Conservation (phyloP, 2,329 filamentous ascomycete species). For the Aspergillus brunneoviolaceus region DNA sequence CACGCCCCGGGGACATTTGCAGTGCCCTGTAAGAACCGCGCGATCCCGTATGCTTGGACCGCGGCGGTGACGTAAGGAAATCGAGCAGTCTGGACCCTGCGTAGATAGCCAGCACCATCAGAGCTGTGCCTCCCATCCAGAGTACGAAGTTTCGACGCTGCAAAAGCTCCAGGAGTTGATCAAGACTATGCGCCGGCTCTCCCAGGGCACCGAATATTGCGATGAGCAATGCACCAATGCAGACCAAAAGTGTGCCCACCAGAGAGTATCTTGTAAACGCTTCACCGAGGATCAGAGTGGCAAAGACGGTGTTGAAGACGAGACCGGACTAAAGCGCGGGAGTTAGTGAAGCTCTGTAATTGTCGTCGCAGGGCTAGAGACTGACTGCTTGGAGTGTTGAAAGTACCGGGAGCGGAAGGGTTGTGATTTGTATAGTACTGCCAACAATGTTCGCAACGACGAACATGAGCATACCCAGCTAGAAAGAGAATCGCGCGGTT, state of each 20-base stretch:
- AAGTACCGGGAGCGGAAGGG: slow-evolving; percentile 86
- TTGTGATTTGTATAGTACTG: slow-evolving; percentile 96
- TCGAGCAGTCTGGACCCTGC: slow-evolving; percentile 53
- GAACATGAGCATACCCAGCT: slow-evolving; percentile 93
- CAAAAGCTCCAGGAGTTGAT: slow-evolving; percentile 76
- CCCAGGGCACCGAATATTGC: slow-evolving; percentile 91
- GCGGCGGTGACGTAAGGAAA: slow-evolving; percentile 34
- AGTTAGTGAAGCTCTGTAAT: slow-evolving; percentile 12
- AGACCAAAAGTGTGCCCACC: slow-evolving; percentile 84
- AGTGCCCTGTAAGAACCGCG: slow-evolving; percentile 46
- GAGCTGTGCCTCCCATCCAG: slow-evolving; percentile 81
- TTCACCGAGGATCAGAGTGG: slow-evolving; percentile 86
- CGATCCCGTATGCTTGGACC: slow-evolving; percentile 37
- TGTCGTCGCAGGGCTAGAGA: slow-evolving; percentile 11
- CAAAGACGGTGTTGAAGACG: slow-evolving; percentile 98
- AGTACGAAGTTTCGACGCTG: slow-evolving; percentile 72
- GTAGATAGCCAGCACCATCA: slow-evolving; percentile 70
- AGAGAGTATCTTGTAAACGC: slow-evolving; percentile 94
- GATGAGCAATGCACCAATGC: slow-evolving; percentile 83
- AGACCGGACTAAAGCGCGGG: slow-evolving; percentile 66
- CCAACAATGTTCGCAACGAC: slow-evolving; percentile 90
- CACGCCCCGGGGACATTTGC: slow-evolving; percentile 54
- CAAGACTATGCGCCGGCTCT: slow-evolving; percentile 83
- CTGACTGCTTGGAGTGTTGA: slow-evolving; percentile 83
- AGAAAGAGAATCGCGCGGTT: neutral